phyloP scores from a whole-genome alignment of 352 stramenopile genomes.

The Elongisporangium prolatum region DNA sequence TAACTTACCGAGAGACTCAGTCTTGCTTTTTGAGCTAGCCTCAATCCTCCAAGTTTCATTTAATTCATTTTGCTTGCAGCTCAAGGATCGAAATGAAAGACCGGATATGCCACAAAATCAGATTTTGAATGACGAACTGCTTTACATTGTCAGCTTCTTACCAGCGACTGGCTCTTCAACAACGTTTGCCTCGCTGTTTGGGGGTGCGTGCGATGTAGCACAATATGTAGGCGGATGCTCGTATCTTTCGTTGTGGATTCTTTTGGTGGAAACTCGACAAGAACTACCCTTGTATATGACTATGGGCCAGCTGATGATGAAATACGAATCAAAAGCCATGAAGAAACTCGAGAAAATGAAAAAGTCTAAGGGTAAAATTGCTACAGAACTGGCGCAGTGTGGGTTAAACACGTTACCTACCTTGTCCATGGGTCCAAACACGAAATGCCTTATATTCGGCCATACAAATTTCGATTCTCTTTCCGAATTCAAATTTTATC shows the following conservation, averaged over 20 bases:
- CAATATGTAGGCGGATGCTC: slow-evolving; percentile 69
- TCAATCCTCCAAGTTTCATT: slow-evolving; percentile 31
- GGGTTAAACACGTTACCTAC: slow-evolving; percentile 21
- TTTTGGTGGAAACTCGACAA: slow-evolving; percentile 74
- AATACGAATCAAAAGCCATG: slow-evolving; percentile 72
- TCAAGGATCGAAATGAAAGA: slow-evolving; percentile 26
- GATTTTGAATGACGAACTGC: slow-evolving; percentile 26
- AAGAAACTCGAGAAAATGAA: slow-evolving; percentile 80
- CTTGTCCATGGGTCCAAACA: slow-evolving; percentile 5
- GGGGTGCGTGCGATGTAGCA: slow-evolving; percentile 44
- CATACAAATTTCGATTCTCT: slow-evolving; percentile 58
- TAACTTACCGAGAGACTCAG: not conserved
- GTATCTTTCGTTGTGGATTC: slow-evolving; percentile 53
- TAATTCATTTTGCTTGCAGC: slow-evolving; percentile 24
- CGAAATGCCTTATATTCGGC: slow-evolving; percentile 21
- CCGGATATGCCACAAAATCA: slow-evolving; percentile 23
- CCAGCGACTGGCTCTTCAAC: slow-evolving; percentile 32
- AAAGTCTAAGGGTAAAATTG: slow-evolving; percentile 51
- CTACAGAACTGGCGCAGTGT: slow-evolving; percentile 29
- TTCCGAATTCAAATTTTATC: slow-evolving; percentile 61
- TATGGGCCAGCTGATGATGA: slow-evolving; percentile 66
- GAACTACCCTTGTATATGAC: slow-evolving; percentile 61
- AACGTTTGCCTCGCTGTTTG: slow-evolving; percentile 64
- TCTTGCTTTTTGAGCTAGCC: slow-evolving; percentile 36
- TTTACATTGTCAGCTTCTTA: slow-evolving; percentile 61